These are phyloP conservation scores for Nicotiana otophora DNA, from an alignment of 257 asterid genomes.

Conservation along the genomic window DNA sequence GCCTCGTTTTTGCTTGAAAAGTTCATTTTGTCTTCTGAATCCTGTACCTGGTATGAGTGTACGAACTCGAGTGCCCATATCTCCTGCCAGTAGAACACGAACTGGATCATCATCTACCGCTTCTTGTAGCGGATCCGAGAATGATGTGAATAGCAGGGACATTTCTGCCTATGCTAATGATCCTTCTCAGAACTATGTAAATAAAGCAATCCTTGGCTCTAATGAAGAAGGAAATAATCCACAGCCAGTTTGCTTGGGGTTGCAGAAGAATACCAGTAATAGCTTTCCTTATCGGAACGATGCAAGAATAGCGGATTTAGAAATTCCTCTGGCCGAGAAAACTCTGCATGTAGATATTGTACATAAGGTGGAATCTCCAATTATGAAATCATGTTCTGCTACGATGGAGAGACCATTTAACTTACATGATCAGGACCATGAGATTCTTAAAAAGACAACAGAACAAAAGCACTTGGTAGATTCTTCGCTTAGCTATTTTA, in stretches of 20 bases:
- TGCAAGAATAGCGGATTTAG: constrained; percentile 19
- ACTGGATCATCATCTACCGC: constrained; percentile 38
- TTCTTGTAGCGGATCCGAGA: constrained; percentile 35
- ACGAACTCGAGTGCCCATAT: constrained; percentile 43
- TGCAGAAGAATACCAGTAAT: constrained; percentile 16
- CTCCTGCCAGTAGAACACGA: constrained; percentile 40
- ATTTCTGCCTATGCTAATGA: constrained; percentile 15
- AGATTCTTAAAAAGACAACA: constrained; percentile 13
- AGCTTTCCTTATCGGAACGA: constrained; percentile 35
- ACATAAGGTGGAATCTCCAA: constrained; percentile 31
- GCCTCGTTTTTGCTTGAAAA: constrained; percentile 67
- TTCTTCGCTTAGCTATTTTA: constrained; percentile 20
- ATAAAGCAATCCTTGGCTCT: constrained; percentile 15
- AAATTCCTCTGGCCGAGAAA: constrained; percentile 45
- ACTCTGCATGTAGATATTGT: constrained; percentile 57
- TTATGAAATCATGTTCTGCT: constrained; percentile 21
- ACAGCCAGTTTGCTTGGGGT: constrained; percentile 6
- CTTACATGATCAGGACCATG: constrained; percentile 16
- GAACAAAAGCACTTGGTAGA: constrained; percentile 24
- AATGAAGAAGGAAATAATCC: constrained; percentile 17
- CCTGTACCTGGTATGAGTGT: constrained; percentile 62
- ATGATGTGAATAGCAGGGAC: constrained; percentile 9
- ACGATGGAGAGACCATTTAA: constrained; percentile 11
- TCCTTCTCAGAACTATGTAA: constrained; percentile 15
- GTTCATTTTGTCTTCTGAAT: constrained; percentile 40